Evolutionary conservation across 2,329 filamentous ascomycete species (phyloP).

Genomic region (Byssoonygena ceratinophila): DNA sequence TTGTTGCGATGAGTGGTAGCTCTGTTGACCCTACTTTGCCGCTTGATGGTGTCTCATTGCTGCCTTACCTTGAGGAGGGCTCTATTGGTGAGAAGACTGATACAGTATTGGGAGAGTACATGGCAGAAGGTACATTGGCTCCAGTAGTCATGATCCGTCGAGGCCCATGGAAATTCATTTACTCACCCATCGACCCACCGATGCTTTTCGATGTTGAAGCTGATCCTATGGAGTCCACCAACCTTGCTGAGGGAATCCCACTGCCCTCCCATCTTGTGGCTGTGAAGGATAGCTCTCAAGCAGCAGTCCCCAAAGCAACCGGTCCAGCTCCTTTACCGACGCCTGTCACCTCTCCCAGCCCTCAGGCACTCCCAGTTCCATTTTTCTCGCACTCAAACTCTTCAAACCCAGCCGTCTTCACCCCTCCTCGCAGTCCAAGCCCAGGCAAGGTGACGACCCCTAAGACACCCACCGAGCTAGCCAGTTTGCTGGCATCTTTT

Average conservation of each 20-base stretch:
- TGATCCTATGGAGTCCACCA: constrained; percentile 68
- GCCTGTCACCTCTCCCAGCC: constrained; percentile 25
- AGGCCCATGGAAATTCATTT: constrained; percentile 82
- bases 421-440: constrained; percentile 33
- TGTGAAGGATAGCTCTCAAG: constrained; percentile 31
- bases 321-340: constrained; percentile 24
- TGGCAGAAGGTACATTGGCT: constrained; percentile 79
- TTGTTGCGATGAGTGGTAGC: constrained; percentile 69
- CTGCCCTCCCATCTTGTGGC: constrained; percentile 29
- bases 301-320: constrained; percentile 14
- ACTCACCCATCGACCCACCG: constrained; percentile 69
- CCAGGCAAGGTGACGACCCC: constrained; percentile 27
- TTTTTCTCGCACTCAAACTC: constrained; percentile 19
- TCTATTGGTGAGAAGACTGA: constrained; percentile 52
- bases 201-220: constrained; percentile 70
- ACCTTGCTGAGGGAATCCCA: constrained; percentile 43
- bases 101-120: constrained; percentile 90
- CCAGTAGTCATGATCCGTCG: constrained; percentile 91
- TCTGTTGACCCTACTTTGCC: constrained; percentile 61
- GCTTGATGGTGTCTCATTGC: constrained; percentile 71
- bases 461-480: constrained; percentile 26
- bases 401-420: constrained; percentile 18
- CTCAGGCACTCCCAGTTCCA: constrained; percentile 22
- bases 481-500: constrained; percentile 52
- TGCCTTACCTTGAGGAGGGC: constrained; percentile 61